phyloP scores from a whole-genome alignment of 805 yeast genomes.

The Suhomyces sp. region DNA sequence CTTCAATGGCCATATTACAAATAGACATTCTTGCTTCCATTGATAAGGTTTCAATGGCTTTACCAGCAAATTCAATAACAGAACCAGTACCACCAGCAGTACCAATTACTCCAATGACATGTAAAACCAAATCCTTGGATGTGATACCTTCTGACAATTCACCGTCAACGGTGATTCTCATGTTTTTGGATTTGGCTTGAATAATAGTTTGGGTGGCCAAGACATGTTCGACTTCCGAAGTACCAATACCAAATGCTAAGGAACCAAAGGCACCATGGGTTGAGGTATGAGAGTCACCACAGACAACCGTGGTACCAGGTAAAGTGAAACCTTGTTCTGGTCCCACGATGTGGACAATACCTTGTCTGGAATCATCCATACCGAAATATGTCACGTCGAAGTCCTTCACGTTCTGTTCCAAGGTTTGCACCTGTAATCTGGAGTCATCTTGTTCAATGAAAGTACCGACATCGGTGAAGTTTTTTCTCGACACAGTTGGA shows the following conservation, averaged over 20 bases:
- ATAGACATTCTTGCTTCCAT: constrained; percentile 99
- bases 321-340: constrained; percentile 99
- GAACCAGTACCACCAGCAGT: constrained; percentile 99
- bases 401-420: constrained; percentile 88
- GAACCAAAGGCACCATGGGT: constrained; percentile 99
- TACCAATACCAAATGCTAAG: constrained; percentile 97
- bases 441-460: constrained; percentile 92
- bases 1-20: constrained; percentile 99
- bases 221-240: constrained; percentile 98
- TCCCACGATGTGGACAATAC: constrained; percentile 97
- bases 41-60: constrained; percentile 82
- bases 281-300: constrained; percentile 98
- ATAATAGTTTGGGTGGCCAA: constrained; percentile 95
- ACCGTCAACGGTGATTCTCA: constrained; percentile 87
- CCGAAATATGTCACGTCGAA: constrained; percentile 92
- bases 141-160: constrained; percentile 86
- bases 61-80: constrained; percentile 96
- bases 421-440: constrained; percentile 84
- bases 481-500: constrained; percentile 86
- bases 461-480: constrained; percentile 68
- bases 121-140: constrained; percentile 91
- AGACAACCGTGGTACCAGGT: constrained; percentile 98
- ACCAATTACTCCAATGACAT: constrained; percentile 94
- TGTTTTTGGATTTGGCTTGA: constrained; percentile 93
- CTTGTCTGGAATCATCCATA: constrained; percentile 92